Evolutionary conservation across 225 moss, liverwort and hornwort genomes (phyloP), one percentile per base, ranked within the genome.

Genomic region (Thuidium tamariscinum): DNA sequence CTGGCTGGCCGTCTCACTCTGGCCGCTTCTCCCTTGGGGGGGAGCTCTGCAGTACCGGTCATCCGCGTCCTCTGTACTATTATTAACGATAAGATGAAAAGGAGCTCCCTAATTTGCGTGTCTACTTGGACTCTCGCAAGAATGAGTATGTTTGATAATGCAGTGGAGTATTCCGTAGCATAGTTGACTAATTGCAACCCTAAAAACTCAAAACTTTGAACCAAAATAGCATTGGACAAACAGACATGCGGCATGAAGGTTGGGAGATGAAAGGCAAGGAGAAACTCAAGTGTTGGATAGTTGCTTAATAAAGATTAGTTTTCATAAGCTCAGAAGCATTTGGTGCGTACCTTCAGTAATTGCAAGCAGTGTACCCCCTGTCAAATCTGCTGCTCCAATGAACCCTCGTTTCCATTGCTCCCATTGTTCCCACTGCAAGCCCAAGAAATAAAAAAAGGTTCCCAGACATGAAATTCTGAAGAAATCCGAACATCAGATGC

Each of bases 371-470:
- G 97, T 94, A 70, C 98, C 98, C 64, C 96, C 98, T 69, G 98
- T 95, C 81, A 98, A 75, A 80, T 96, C 98, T 46, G 98, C 98
- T 46, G 96, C 98, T 84, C 98, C 94, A 77, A 98, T 98, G 20
- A 97, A 88, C 34, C 95, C 92, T 84, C 95, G 89, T 79, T 95
- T 98, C 95, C 95, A 95, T 87, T 94, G 94, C 67, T 68, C 86
- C 98, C 98, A 98, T 70, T 87, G 81, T 87, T 92, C 71, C 90
- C 91, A 52, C 90, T 84, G 77, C 26, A 55, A 76, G 77, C n/a
- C n/a, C n/a, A n/a, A n/a, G 55, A 26, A 54, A 54, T 5, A 6
- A 9, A 15, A 54, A 54, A n/a, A n/a, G n/a, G n/a, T n/a, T 25
- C 15, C 23, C 25, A 75, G 15, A 36, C 2, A 54, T 54, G 36